Conservation (phyloP, 2,329 filamentous ascomycete species). For the Ophiostoma montium region DNA sequence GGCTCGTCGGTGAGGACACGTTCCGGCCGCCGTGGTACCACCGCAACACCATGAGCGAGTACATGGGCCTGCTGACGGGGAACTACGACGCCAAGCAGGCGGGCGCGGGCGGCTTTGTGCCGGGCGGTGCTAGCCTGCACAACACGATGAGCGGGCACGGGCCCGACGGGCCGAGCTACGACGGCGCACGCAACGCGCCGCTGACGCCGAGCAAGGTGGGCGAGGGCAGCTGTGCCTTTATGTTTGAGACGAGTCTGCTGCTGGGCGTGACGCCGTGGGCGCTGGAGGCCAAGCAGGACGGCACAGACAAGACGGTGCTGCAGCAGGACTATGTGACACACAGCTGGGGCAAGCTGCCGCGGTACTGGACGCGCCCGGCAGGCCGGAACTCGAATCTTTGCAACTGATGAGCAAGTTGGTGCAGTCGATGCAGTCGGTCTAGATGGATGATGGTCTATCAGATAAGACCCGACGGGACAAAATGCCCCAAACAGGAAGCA, state of each 20-base stretch:
- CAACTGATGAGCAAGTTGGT: background rate
- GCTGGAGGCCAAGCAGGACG: constrained; percentile 32
- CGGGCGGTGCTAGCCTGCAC: constrained; percentile 48
- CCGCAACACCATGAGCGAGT: constrained; percentile 53
- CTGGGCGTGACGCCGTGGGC: constrained; percentile 61
- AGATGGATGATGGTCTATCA: no score
- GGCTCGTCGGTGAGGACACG: constrained; percentile 55
- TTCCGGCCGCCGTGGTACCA: constrained; percentile 64
- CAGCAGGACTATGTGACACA: constrained; percentile 62
- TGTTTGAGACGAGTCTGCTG: constrained; percentile 58
- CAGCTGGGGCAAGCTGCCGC: constrained; percentile 50
- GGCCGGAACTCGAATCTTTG: constrained; percentile 1
- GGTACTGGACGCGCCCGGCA: constrained; percentile 9
- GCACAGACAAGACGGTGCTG: constrained; percentile 24
- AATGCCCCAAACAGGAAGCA: background rate
- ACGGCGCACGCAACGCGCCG: constrained; percentile 38
- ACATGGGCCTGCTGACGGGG: constrained; percentile 46
- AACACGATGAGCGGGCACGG: constrained; percentile 59
- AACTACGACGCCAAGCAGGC: constrained; percentile 50
- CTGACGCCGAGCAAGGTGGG: constrained; percentile 41
- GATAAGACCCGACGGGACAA: background rate
- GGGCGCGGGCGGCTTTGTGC: constrained; percentile 40
- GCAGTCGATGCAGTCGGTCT: no score
- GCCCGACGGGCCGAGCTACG: constrained; percentile 42
- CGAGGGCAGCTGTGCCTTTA: constrained; percentile 48